A percentile compares a stretch with the other conserved stretches of the same genome.
Evolutionary conservation across 495 filamentous ascomycete species (phyloP).

Genomic region (Penicillium cosmopolitanum): DNA sequence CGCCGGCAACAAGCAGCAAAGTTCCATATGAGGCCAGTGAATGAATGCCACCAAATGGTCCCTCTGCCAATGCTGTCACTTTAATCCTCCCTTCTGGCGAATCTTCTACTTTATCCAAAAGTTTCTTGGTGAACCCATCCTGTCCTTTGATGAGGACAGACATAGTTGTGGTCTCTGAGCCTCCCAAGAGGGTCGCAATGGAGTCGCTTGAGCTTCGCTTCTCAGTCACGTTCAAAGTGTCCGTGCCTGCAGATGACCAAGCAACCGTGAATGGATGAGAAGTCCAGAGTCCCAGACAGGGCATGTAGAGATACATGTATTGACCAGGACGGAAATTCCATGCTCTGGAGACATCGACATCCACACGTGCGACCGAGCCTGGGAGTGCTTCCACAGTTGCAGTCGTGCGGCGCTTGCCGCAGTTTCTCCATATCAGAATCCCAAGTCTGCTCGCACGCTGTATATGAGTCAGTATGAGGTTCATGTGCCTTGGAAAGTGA

Average conservation of each 20-base stretch:
- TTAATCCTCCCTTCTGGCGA: slow-evolving; percentile 43
- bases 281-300: slow-evolving; percentile 51
- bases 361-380: slow-evolving; percentile 52
- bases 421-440: slow-evolving; percentile 64
- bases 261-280: slow-evolving; percentile 63
- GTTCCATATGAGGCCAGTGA: slow-evolving; percentile 57
- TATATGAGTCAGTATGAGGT: slow-evolving; percentile 19
- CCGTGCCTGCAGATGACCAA: slow-evolving; percentile 41
- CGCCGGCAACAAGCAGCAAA: slow-evolving; percentile 58
- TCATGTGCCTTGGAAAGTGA: slow-evolving; percentile 15
- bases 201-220: slow-evolving; percentile 41
- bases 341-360: slow-evolving; percentile 50
- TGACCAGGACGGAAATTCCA: slow-evolving; percentile 56
- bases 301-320: slow-evolving; percentile 62
- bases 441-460: slow-evolving; percentile 59
- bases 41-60: slow-evolving; percentile 61
- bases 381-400: slow-evolving; percentile 57
- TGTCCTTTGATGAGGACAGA: slow-evolving; percentile 58
- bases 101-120: slow-evolving; percentile 49
- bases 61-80: slow-evolving; percentile 56
- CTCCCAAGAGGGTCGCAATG: slow-evolving; percentile 36
- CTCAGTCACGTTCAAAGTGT: slow-evolving; percentile 18
- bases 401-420: slow-evolving; percentile 42
- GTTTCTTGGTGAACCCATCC: slow-evolving; percentile 55
- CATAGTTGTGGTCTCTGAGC: slow-evolving; percentile 43